Conservation (phyloP, 2,329 filamentous ascomycete species). For the Leptodontidium sp. region DNA sequence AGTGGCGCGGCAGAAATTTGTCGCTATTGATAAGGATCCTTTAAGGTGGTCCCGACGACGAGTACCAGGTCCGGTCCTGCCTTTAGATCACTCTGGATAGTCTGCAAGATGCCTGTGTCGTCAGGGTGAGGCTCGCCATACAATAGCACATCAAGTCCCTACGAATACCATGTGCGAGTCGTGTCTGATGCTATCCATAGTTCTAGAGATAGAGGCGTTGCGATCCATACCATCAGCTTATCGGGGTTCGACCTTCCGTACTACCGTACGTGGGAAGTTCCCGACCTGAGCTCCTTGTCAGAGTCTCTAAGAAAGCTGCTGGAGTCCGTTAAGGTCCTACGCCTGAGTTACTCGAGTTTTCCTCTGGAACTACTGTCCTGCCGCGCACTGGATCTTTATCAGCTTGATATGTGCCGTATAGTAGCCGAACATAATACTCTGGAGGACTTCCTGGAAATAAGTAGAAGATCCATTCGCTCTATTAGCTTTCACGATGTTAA, state of each 20-base stretch:
- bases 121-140: too few relatives aligned
- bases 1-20: too few relatives aligned
- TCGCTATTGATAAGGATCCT: too few relatives aligned
- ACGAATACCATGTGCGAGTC: conserved; percentile 8
- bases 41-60: too few relatives aligned
- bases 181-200: neutral
- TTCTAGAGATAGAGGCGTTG: conserved; percentile 4
- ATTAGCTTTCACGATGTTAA: neutral
- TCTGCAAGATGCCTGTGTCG: too few relatives aligned
- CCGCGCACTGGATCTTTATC: conserved; percentile 1
- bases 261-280: neutral
- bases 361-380: neutral
- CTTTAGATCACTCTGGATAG: too few relatives aligned
- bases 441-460: neutral
- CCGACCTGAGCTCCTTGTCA: neutral
- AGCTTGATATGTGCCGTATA: conserved; percentile 7
- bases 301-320: conserved; percentile 3
- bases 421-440: neutral
- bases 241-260: conserved; percentile 5
- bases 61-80: too few relatives aligned
- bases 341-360: neutral
- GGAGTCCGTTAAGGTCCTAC: neutral
- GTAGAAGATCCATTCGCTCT: neutral
- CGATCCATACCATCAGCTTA: neutral
- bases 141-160: neutral